Base-by-base conservation (phyloP, 441 rosid species). In the Aleurites moluccanus region DNA sequence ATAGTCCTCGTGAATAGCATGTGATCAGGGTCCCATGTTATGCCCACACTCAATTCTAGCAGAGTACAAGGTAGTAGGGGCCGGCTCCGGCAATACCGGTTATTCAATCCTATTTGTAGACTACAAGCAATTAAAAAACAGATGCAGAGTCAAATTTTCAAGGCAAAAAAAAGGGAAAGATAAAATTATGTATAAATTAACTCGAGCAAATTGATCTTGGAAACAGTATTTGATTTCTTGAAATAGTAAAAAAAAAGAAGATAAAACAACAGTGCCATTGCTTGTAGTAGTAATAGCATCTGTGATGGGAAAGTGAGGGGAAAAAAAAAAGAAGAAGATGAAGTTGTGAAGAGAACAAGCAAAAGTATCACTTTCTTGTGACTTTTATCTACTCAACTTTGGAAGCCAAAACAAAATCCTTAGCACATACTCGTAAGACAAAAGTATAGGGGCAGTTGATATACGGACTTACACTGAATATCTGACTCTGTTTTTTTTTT, bases 41-140 rank as follows among this genome's bases (percentile, higher is more conserved):
- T 80, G 73, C 75, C 68, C 81, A 74, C 82, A 72, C 84, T 69
- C 77, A 70, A 75, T 75, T 75, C 77, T 73, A 79, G 74, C 74
- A 76, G 76, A 18, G 44, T 56, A 65, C 80, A 79, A 83, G 74
- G 72, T 73, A 66, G 92, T 85, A 90, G 89, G 96, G 93, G 92
- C 86, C 89, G 79, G 70, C 76, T n/a, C 86, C 73, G 60, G 53
- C 30, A 44, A 82, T 69, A 69, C 75, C 70, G 38, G 72, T 23
- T 63, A 77, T 68, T 64, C 49, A 71, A 70, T 78, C 80, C 76
- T 76, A 65, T 47, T 61, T 67, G 75, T 28, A 60, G 75, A 72
- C 78, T 63, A 73, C 61, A 77, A 69, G 71, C 60, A 35, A 20
- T 5, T 60, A 69, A 9, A 55, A 9, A 47, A 72, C 7, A 44